Conservation (phyloP, 495 filamentous ascomycete species). For the Alectoria sarmentosa region DNA sequence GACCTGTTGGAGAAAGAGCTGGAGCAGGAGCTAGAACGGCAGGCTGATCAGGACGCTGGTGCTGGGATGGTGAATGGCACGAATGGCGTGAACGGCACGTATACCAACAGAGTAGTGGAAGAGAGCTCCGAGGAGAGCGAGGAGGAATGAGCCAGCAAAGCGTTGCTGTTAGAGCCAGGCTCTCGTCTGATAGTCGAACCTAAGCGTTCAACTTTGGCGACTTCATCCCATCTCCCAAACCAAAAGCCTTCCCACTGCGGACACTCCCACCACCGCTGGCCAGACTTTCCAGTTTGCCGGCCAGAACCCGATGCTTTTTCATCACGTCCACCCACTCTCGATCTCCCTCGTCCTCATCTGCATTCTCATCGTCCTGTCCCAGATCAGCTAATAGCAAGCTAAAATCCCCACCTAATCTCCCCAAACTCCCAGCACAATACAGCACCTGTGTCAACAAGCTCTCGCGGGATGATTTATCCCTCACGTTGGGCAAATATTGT, state of each 20-base stretch:
- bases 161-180: neutral
- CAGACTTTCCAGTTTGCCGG: slow-evolving; percentile 79
- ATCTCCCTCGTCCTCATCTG: slow-evolving; percentile 18
- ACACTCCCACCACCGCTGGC: slow-evolving; percentile 37
- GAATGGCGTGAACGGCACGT: slow-evolving; percentile 1
- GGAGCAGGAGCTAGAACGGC: slow-evolving; percentile 24
- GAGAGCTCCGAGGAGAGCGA: slow-evolving; percentile 28
- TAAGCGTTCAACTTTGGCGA: slow-evolving; percentile 6
- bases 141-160: slow-evolving; percentile 22
- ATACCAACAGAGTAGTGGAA: slow-evolving; percentile 8
- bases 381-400: slow-evolving; percentile 74
- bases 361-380: slow-evolving; percentile 45
- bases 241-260: neutral
- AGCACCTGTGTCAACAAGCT: slow-evolving; percentile 89
- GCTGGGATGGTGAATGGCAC: slow-evolving; percentile 5
- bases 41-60: slow-evolving; percentile 26
- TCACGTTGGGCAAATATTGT: slow-evolving; percentile 74
- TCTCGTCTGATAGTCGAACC: neutral
- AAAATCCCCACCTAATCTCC: slow-evolving; percentile 88
- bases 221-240: slow-evolving; percentile 7
- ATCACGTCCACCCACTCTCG: slow-evolving; percentile 84
- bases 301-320: slow-evolving; percentile 79
- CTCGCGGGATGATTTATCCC: slow-evolving; percentile 70
- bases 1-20: slow-evolving; percentile 22
- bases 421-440: slow-evolving; percentile 91